phyloP scores from a whole-genome alignment of 108 stramenopile species.

The Cyclotella baltica region DNA sequence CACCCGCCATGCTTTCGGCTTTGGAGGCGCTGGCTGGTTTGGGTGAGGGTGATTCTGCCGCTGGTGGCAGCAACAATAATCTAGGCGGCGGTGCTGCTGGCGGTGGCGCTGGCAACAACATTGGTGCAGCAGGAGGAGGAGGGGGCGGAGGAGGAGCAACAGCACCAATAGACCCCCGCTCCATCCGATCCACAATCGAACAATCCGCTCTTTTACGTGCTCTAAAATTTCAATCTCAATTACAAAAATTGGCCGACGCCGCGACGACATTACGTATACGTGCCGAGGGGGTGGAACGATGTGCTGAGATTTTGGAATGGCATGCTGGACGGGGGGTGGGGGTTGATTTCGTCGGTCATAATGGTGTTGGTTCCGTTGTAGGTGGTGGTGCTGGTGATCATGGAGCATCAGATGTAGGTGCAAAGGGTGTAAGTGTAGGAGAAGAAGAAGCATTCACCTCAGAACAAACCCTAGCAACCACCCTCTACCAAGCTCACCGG shows the following conservation, averaged over 20 bases:
- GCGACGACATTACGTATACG: constrained; percentile 58
- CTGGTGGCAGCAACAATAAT: constrained; percentile 16
- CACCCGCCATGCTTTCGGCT: constrained; percentile 87
- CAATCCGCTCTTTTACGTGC: constrained; percentile 84
- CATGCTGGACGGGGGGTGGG: neutral
- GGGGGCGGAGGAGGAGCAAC: too few relatives aligned
- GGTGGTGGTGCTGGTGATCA: neutral
- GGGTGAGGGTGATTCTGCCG: constrained; percentile 17
- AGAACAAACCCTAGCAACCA: constrained; percentile 64
- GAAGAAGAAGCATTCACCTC: constrained; percentile 58
- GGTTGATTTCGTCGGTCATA: constrained; percentile 13
- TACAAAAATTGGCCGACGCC: constrained; percentile 59
- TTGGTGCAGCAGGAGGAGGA: too few relatives aligned
- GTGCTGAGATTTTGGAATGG: constrained; percentile 62
- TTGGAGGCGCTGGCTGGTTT: constrained; percentile 81
- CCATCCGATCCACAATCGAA: constrained; percentile 85
- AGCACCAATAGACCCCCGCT: constrained; percentile 67
- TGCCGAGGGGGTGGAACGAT: constrained; percentile 61
- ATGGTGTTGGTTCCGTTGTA: neutral
- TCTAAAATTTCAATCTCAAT: constrained; percentile 68
- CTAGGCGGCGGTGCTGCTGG: constrained; percentile 1
- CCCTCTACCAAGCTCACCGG: constrained; percentile 59
- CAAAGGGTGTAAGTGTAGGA: neutral
- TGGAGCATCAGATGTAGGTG: neutral
- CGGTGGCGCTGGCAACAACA: neutral